Base-by-base conservation (phyloP, 2,329 filamentous ascomycete species). In the Eutypa lata region DNA sequence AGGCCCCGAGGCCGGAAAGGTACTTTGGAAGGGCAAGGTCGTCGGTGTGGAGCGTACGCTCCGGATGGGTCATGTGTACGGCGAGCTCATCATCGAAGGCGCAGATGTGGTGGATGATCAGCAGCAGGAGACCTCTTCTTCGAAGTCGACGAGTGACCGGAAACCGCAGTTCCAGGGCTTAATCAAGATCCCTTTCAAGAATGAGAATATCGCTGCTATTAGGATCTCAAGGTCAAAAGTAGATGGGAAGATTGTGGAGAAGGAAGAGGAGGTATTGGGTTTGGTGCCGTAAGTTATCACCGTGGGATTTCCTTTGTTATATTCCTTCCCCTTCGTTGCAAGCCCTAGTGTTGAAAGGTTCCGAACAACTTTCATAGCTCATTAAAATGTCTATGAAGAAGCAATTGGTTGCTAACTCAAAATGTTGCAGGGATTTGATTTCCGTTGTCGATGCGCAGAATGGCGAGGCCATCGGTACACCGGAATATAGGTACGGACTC, bases 151-250 rank as follows among this genome's bases (percentile, higher is more conserved):
- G n/a, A 14, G 11, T 42, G 50, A 7, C 57, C 68, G 38, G 2
- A 16, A 57, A 2, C 51, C 55, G 7, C 61, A 67, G 31, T 71
- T 78, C 64, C 54, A 63, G 43, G 82, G 82, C 0, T 58, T 68
- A 28, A 69, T 88, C 63, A 85, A 81, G 63, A 84, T 89, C 47
- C 85, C 86, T 0, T 89, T 89, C 73, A 88, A 88, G 70, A 89
- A 89, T 66, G 86, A 90, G 63, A 89, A 89, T 61, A 86, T 89
- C 44, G 80, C 80, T n/a, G 85, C 81, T 0, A 69, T 77, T 45
- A 69, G 61, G 48, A 55, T 66, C 42, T 55, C 57, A 5, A 54
- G 50, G 21, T 57, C 56, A 7, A 50, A 52, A 8, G 57, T 73
- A 0, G 63, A 68, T 6, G 65, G 64, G 11, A 59, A 68, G 14